These are phyloP conservation scores for Penicillium coprophilum DNA, from an alignment of 495 filamentous ascomycete genomes.

Conservation along the genomic window DNA sequence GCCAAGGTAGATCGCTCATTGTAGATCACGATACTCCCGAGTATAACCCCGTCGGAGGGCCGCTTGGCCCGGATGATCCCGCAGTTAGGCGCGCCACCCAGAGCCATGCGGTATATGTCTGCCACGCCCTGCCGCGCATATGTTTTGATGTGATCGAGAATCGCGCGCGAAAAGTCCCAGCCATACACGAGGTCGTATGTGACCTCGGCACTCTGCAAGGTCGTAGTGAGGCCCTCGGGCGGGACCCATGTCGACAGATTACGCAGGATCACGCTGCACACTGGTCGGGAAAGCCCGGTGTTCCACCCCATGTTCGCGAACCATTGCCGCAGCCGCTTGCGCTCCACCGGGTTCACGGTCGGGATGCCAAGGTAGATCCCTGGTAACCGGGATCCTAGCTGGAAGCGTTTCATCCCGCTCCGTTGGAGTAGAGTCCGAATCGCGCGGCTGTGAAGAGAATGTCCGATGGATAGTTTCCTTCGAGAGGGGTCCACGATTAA, in stretches of 20 bases:
- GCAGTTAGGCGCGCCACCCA: constrained; percentile 68
- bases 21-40: constrained; percentile 85
- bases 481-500: constrained; percentile 81
- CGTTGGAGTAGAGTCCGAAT: constrained; percentile 68
- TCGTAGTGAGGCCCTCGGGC: constrained; percentile 69
- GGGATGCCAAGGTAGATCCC: constrained; percentile 80
- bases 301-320: constrained; percentile 73
- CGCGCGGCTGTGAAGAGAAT: constrained; percentile 79
- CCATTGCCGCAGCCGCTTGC: constrained; percentile 62
- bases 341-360: constrained; percentile 54
- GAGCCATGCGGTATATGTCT: constrained; percentile 76
- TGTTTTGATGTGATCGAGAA: constrained; percentile 72
- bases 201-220: constrained; percentile 62
- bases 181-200: constrained; percentile 74
- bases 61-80: constrained; percentile 81
- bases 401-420: constrained; percentile 68
- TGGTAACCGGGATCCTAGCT: constrained; percentile 75
- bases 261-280: constrained; percentile 64
- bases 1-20: constrained; percentile 65
- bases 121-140: constrained; percentile 78
- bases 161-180: constrained; percentile 68
- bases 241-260: constrained; percentile 71
- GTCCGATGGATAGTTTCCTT: constrained; percentile 81
- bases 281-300: constrained; percentile 57
- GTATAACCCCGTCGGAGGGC: constrained; percentile 60